Percentiles rank a stretch among this genome's conserved stretches.
Conservation (phyloP, 148 eudicot genomes). For the Cornus controversa region DNA sequence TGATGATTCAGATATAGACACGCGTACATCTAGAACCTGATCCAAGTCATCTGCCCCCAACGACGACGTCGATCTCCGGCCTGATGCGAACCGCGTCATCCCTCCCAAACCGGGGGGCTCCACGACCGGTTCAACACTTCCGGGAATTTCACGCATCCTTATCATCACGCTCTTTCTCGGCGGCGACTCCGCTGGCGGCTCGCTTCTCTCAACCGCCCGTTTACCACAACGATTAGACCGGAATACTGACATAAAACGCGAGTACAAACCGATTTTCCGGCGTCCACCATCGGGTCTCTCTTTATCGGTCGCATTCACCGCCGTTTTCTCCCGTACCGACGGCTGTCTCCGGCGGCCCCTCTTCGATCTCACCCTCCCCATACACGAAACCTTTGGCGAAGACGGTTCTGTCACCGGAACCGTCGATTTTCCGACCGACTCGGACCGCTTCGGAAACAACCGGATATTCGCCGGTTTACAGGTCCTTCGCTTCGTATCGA, state of each 20-base stretch:
- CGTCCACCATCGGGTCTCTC: slow-evolving; percentile 1
- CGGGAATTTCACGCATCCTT: slow-evolving; percentile 23
- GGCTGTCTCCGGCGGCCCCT: slow-evolving; percentile 34
- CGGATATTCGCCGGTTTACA: slow-evolving; percentile 34
- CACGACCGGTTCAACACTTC: slow-evolving; percentile 1
- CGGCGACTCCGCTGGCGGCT: slow-evolving; percentile 6
- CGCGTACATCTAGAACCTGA: slow-evolving; percentile 18
- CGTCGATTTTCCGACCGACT: slow-evolving; percentile 31
- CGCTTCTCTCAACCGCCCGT: not conserved
- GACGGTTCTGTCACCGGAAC: slow-evolving; percentile 51
- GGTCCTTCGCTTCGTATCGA: slow-evolving; percentile 37
- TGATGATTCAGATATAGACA: slow-evolving; percentile 28
- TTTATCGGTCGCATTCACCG: not conserved
- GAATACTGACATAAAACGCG: slow-evolving; percentile 44
- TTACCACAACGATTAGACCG: slow-evolving; percentile 15
- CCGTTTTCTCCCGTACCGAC: slow-evolving; percentile 8
- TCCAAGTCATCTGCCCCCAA: slow-evolving; percentile 51
- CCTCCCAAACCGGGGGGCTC: slow-evolving; percentile 66
- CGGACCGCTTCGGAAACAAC: slow-evolving; percentile 67
- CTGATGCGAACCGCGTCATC: slow-evolving; percentile 62
- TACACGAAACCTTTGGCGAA: slow-evolving; percentile 91
- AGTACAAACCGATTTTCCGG: slow-evolving; percentile 35
- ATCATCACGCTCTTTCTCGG: slow-evolving; percentile 19
- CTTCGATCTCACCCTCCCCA: slow-evolving; percentile 76
- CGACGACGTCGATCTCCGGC: slow-evolving; percentile 54